These are phyloP conservation scores for Ampelomyces quisqualis DNA, from an alignment of 2,329 filamentous ascomycete genomes.

Conservation along the genomic window DNA sequence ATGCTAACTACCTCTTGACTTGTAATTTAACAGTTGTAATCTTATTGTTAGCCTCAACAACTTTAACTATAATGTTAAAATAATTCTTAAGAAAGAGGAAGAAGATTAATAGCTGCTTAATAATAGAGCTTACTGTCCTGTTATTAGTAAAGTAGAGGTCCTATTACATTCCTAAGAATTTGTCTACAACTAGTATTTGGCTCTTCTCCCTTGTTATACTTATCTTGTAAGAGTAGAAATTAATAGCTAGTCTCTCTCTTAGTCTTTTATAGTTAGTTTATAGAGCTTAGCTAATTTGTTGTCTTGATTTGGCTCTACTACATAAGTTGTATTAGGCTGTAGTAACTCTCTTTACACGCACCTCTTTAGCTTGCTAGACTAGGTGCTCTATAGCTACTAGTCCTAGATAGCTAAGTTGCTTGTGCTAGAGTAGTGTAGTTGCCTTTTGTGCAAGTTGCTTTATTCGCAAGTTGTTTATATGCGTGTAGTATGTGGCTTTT, in stretches of 20 bases:
- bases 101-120: background rate
- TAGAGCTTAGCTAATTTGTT: conserved; percentile 1
- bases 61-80: conserved; percentile 4
- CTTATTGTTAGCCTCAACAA: too few relatives aligned
- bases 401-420: background rate
- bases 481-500: background rate
- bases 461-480: background rate
- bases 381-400: conserved; percentile 1
- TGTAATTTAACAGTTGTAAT: conserved; percentile 1
- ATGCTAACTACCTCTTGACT: background rate
- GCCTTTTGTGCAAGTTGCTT: background rate
- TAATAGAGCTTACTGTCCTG: conserved; percentile 2
- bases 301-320: background rate
- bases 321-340: background rate
- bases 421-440: background rate
- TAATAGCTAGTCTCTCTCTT: background rate
- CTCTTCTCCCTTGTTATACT: conserved; percentile 5
- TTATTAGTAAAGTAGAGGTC: conserved; percentile 1
- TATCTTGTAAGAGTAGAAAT: background rate
- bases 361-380: conserved; percentile 1
- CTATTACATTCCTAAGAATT: background rate
- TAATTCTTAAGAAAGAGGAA: conserved; percentile 2
- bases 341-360: background rate
- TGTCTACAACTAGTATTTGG: background rate
- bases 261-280: background rate